phyloP scores from a whole-genome alignment of 2,329 filamentous ascomycete genomes.

The Tolypocladium ophioglossoides region DNA sequence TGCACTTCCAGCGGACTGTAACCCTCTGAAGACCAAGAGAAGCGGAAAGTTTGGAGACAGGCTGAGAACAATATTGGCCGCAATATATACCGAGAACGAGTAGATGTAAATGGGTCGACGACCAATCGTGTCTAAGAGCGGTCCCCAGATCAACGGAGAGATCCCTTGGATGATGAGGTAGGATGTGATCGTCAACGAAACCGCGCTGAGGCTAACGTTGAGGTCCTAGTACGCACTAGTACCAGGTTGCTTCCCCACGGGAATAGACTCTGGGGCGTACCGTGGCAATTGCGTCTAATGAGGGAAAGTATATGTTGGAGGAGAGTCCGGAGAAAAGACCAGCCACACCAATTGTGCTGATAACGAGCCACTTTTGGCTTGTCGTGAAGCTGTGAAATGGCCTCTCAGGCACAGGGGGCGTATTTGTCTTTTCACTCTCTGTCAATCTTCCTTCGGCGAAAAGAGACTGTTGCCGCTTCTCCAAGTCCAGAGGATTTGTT shows the following conservation, averaged over 20 bases:
- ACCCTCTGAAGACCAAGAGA: constrained; percentile 29
- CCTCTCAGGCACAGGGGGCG: neutral
- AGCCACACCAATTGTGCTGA: constrained; percentile 37
- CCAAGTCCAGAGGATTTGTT: neutral
- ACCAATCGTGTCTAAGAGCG: constrained; percentile 34
- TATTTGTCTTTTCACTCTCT: no score
- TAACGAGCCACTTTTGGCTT: constrained; percentile 30
- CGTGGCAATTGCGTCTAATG: constrained; percentile 25
- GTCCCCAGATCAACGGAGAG: constrained; percentile 36
- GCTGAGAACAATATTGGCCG: constrained; percentile 34
- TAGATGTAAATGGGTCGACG: constrained; percentile 33
- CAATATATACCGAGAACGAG: constrained; percentile 34
- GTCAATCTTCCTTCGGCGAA: no score
- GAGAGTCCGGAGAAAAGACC: constrained; percentile 42
- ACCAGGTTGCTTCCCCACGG: neutral
- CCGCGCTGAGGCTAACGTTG: constrained; percentile 14
- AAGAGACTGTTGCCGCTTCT: no score
- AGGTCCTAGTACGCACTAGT: constrained; percentile 12
- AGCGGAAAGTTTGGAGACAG: constrained; percentile 30
- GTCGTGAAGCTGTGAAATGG: constrained; percentile 2
- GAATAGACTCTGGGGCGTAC: constrained; percentile 9
- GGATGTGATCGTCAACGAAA: constrained; percentile 30
- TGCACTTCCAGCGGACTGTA: constrained; percentile 11
- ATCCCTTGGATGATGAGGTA: constrained; percentile 42
- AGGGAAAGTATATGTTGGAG: constrained; percentile 40